phyloP scores from a whole-genome alignment of 2,329 filamentous ascomycete genomes.

The Cladosporium sp. region DNA sequence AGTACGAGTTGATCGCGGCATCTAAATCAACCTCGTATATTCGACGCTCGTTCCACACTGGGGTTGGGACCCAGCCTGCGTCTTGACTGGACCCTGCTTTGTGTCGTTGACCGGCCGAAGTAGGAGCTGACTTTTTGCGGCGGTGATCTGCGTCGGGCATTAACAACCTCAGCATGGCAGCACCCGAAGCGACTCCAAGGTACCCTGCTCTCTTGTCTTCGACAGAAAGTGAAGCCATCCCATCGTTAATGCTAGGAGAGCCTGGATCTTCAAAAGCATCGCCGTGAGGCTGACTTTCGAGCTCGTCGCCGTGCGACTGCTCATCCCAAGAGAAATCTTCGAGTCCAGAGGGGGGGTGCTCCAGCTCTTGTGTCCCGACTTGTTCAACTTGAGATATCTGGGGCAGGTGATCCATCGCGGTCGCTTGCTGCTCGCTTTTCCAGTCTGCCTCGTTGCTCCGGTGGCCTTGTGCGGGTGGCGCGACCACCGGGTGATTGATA shows the following conservation, averaged over 20 bases:
- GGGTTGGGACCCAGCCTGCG: slow-evolving; percentile 21
- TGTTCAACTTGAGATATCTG: too few relatives aligned
- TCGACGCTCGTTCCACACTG: slow-evolving; percentile 19
- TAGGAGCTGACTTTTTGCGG: slow-evolving; percentile 3
- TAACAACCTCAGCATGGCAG: slow-evolving; percentile 38
- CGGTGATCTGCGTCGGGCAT: slow-evolving; percentile 20
- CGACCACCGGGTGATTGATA: too few relatives aligned
- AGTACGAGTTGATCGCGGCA: slow-evolving; percentile 39
- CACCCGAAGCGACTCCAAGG: slow-evolving; percentile 43
- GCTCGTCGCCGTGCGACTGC: slow-evolving; percentile 16
- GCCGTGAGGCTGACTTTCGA: slow-evolving; percentile 8
- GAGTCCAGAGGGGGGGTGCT: slow-evolving; percentile 21
- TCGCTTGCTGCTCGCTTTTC: too few relatives aligned
- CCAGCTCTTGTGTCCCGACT: slow-evolving; percentile 13
- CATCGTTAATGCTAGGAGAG: slow-evolving; percentile 19
- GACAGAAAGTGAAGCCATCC: slow-evolving; percentile 32
- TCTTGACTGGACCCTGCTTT: slow-evolving; percentile 7
- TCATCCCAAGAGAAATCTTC: slow-evolving; percentile 30
- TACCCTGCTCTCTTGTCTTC: slow-evolving; percentile 39
- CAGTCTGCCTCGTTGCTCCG: too few relatives aligned
- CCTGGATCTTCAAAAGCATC: slow-evolving; percentile 15
- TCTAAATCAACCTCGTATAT: slow-evolving; percentile 28
- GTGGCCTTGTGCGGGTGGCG: too few relatives aligned
- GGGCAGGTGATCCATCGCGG: too few relatives aligned
- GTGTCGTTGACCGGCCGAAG: neutral